These are phyloP conservation scores for Zea mays DNA, from an alignment of 176 grass and related monocot species.

Conservation along the genomic window Zm-B73-REFERENCE-NAM-5.0 NC_050102.1:128831001-128831500, in stretches of 20 bases:
- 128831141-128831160: constrained; percentile 95
- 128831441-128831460: not conserved
- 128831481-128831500: not conserved
- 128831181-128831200: constrained; percentile 94
- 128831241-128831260: not conserved
- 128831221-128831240: constrained; percentile 78
- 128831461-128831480: not conserved
- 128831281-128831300: constrained; percentile 23
- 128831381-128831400: constrained; percentile 17
- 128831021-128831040: constrained; percentile 99
- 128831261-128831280: not conserved
- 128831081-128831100: constrained; percentile 84
- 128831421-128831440: too few species aligned
- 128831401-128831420: constrained; percentile 1
- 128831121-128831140: constrained; percentile 92
- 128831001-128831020: constrained; percentile 88
- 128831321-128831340: constrained; percentile 11
- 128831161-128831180: constrained; percentile 92
- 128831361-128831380: not conserved
- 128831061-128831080: constrained; percentile 64
- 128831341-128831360: not conserved
- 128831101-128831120: constrained; percentile 87
- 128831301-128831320: constrained; percentile 20
- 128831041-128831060: constrained; percentile 84
- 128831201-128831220: constrained; percentile 73